Percentiles rank a stretch among this genome's conserved stretches.
phyloP scores from a whole-genome alignment of 306 rosid species.

The Argentina anserina region DNA sequence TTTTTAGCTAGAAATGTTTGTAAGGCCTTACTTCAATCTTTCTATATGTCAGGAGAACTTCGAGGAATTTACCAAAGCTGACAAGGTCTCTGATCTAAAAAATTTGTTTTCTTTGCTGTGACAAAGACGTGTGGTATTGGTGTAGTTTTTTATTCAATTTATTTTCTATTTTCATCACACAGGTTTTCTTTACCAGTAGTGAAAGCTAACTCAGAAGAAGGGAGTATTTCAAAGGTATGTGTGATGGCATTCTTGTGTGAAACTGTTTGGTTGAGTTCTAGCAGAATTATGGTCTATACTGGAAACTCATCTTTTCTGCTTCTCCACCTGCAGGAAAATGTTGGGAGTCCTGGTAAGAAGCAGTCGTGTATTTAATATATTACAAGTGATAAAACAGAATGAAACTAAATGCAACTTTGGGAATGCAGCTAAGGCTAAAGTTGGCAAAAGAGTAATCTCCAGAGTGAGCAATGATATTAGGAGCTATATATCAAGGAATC shows the following conservation, averaged over 20 bases:
- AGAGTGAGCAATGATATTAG: slow-evolving; percentile 39
- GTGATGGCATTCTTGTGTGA: slow-evolving; percentile 3
- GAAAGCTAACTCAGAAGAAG: slow-evolving; percentile 41
- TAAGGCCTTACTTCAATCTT: slow-evolving; percentile 3
- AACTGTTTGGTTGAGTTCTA: background rate
- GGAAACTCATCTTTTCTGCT: slow-evolving; percentile 18
- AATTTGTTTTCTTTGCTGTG: slow-evolving; percentile 8
- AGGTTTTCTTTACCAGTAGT: slow-evolving; percentile 71
- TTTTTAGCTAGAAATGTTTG: slow-evolving; percentile 5
- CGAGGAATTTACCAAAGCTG: slow-evolving; percentile 37
- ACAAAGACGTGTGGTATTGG: slow-evolving; percentile 26
- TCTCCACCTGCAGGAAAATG: slow-evolving; percentile 48
- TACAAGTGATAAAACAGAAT: slow-evolving; percentile 6
- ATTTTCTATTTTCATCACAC: slow-evolving; percentile 26
- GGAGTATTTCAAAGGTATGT: slow-evolving; percentile 47
- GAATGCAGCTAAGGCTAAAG: slow-evolving; percentile 47
- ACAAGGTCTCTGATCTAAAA: slow-evolving; percentile 42
- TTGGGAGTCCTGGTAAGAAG: slow-evolving; percentile 43
- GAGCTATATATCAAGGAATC: slow-evolving; percentile 43
- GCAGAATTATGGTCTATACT: slow-evolving; percentile 4
- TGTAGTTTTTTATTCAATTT: slow-evolving; percentile 23
- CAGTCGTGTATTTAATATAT: slow-evolving; percentile 13
- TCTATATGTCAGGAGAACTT: slow-evolving; percentile 44
- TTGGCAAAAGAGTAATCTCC: slow-evolving; percentile 38
- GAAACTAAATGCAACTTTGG: slow-evolving; percentile 15